Base-by-base conservation (phyloP, 345 rosid species). In the Eucalyptus paniculata region DNA sequence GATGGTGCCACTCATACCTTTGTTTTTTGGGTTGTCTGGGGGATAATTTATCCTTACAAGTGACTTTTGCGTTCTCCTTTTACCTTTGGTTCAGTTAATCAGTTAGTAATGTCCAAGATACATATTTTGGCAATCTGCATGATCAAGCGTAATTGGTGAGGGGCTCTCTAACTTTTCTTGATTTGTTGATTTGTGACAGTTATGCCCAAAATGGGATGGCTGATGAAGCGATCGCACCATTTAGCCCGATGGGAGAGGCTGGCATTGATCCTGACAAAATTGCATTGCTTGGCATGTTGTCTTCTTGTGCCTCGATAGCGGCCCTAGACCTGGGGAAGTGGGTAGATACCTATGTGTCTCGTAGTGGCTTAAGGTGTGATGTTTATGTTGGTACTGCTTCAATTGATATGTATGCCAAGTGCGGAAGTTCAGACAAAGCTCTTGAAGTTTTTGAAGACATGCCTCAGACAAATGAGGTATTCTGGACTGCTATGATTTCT, bases 401-500 rank as follows among this genome's bases (percentile, higher is more conserved):
- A 77, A 90, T 97, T 65, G 99, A 97, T 88, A 96, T 97, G 99
- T 96, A 96, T 88, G 99, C 99, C 6, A 96, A 96, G 90, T 96
- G 96, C 72, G 99, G 99, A 88, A 92, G 93, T 89, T 89, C 95
- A 91, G 94, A 95, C 83, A 90, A 95, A 85, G 97, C 99, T 81
- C 53, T 92, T 26, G 93, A 93, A 88, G 96, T 94, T 91, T 97
- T 97, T 88, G 95, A 95, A 91, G 91, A 87, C 86, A 96, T 95
- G 95, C 94, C 95, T 50, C 88, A 88, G 58, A 97, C 93, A 93
- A 97, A 95, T 90, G 96, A 95, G 92, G 97, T 94, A 77, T 94
- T 97, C 18, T 97, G 99, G 99, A 97, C 96, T 89, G 95, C 96
- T 67, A 96, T 95, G 97, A 96, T 97, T 91, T 93, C 95, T 5